Evolutionary conservation across 768 basidiomycete species (phyloP), one percentile per base, ranked within the genome.

Genomic region (Solioccasus polychromus): DNA sequence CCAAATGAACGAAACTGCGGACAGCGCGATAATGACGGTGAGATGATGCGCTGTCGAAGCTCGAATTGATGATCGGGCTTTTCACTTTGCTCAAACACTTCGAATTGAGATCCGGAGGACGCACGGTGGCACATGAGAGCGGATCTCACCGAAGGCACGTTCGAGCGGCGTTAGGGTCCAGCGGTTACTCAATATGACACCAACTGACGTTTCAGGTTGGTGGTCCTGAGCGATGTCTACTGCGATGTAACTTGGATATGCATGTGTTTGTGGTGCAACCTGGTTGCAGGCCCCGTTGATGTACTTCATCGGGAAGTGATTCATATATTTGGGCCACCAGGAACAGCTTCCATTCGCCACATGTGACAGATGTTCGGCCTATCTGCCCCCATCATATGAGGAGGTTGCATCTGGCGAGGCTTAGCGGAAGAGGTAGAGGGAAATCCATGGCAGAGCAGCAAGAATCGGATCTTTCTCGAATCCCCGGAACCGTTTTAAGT

Each of bases 71-170:
- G 51, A 60, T 60, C 52, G 58, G 58, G 37, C 45, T 45, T 45
- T 48, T 51, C 31, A 58, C 53, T 48, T 50, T 61, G 55, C 39
- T 24, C 35, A 32, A 44, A 48, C 35, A 35, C 19, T 43, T 47
- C 51, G 50, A 50, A 44, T 45, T 47, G 54, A 59, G 60, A 62
- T 60, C 59, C 60, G 59, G 46, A 34, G 26, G 12, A 30, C 18
- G 41, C 42, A 32, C 18, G 28, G 44, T 35, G 47, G 53, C 44
- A 62, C 48, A 44, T 59, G 60, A 52, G 58, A 45, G 43, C 59
- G 59, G 59, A 60, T 62, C 59, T 60, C 60, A n/a, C 53, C 52
- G 44, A 41, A 42, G 34, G 36, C 32, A 39, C 36, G 35, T 48
- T 59, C 51, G 34, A 32, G 54, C 59, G 60, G 59, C 53, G 44